A percentile compares a stretch with the other conserved stretches of the same genome.
Evolutionary conservation across 2,329 filamentous ascomycete species (phyloP).

Genomic region (Lachnellula suecica): DNA sequence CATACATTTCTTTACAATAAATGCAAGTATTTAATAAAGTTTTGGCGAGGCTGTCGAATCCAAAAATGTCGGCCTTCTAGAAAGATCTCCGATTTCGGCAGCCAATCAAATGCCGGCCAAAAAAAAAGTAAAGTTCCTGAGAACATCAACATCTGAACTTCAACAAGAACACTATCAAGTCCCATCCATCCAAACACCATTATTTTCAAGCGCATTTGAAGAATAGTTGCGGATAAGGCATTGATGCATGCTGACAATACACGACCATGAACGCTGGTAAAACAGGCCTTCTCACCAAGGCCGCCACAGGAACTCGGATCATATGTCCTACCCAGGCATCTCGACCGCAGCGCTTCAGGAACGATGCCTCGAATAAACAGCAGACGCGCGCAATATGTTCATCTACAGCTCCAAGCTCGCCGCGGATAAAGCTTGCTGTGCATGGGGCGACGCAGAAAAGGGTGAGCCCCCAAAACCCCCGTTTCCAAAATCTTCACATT

Average conservation of each 20-base stretch:
- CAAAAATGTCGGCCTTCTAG: constrained; percentile 3
- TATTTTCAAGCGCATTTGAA: not conserved
- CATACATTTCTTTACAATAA: too few relatives aligned
- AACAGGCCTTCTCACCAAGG: constrained; percentile 31
- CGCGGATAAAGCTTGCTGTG: constrained; percentile 5
- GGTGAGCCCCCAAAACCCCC: constrained; percentile 19
- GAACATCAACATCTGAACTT: not conserved
- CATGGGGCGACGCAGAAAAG: constrained; percentile 18
- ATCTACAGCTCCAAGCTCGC: constrained; percentile 1
- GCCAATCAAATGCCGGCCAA: constrained; percentile 7
- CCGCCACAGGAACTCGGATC: constrained; percentile 28
- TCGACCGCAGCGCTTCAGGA: constrained; percentile 17
- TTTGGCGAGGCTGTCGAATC: not conserved
- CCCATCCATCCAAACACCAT: not conserved
- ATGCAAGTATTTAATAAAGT: too few relatives aligned
- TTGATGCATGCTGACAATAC: constrained; percentile 16
- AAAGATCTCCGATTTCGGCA: constrained; percentile 11
- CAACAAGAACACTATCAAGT: not conserved
- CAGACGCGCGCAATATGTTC: constrained; percentile 23
- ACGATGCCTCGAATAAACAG: constrained; percentile 15
- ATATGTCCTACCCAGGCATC: constrained; percentile 26
- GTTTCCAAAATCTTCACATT: not conserved
- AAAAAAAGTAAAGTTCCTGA: constrained; percentile 1
- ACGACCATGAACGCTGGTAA: constrained; percentile 32
- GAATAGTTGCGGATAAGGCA: not conserved